phyloP scores from a whole-genome alignment of 768 basidiomycete genomes.

The Lepiota subincarnata region DNA sequence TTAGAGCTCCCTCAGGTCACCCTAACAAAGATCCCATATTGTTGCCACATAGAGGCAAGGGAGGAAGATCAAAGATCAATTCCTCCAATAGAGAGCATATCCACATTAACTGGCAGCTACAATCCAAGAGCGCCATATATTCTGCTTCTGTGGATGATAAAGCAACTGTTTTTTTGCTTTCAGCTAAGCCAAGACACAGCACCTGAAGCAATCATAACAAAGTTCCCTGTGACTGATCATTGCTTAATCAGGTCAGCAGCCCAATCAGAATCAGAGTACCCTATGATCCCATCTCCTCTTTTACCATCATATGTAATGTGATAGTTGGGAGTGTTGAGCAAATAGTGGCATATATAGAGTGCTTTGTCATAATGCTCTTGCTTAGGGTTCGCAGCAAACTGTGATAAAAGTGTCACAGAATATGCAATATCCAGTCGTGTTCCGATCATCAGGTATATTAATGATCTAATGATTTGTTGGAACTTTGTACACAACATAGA shows the following conservation, averaged over 20 bases:
- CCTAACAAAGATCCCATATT: conserved; percentile 16
- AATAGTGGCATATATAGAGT: no score
- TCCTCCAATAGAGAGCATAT: conserved; percentile 4
- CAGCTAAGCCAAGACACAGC: conserved; percentile 17
- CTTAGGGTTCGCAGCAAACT: no score
- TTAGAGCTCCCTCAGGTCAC: no score
- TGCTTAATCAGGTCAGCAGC: conserved; percentile 14
- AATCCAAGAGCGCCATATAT: conserved; percentile 19
- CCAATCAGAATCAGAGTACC: conserved; percentile 10
- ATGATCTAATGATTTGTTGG: no score
- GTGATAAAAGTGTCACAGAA: no score
- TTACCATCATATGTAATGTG: conserved; percentile 4
- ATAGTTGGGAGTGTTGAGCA: conserved; percentile 4
- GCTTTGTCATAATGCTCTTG: no score
- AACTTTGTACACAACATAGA: no score
- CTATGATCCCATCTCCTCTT: conserved; percentile 1
- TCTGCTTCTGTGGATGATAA: conserved; percentile 23
- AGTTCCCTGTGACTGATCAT: conserved; percentile 4
- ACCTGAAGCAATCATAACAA: conserved; percentile 14
- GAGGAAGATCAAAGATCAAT: background rate
- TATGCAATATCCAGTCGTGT: no score
- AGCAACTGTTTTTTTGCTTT: conserved; percentile 16
- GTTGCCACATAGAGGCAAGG: conserved; percentile 4
- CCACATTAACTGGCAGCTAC: conserved; percentile 14
- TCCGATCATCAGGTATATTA: no score